Evolutionary conservation across 2,329 filamentous ascomycete genomes (phyloP).

Genomic region (Clarireedia paspali): DNA sequence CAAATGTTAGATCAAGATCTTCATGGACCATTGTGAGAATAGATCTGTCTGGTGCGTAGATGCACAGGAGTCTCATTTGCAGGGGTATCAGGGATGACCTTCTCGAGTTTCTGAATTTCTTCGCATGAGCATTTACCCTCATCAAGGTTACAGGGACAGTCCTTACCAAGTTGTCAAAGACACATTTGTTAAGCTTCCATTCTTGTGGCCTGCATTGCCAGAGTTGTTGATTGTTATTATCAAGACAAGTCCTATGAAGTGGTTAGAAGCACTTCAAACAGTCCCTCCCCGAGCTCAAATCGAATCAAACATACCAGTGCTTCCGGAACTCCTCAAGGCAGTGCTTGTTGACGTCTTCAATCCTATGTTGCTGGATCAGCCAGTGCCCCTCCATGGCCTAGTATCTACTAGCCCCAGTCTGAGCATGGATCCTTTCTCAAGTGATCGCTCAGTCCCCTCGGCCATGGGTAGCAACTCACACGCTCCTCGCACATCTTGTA

Average conservation of each 20-base stretch:
- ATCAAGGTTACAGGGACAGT: background rate
- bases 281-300: background rate
- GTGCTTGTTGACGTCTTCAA: constrained; percentile 93
- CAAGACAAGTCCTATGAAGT: constrained; percentile 65
- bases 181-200: constrained; percentile 88
- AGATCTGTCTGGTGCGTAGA: constrained; percentile 56
- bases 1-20: background rate
- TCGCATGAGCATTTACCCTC: background rate
- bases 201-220: constrained; percentile 90
- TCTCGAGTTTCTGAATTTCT: constrained; percentile 62
- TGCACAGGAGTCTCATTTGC: constrained; percentile 65
- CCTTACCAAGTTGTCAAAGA: constrained; percentile 89
- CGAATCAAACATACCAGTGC: constrained; percentile 51
- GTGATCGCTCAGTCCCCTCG: background rate
- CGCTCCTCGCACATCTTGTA: constrained; percentile 90
- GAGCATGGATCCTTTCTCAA: too few species aligned
- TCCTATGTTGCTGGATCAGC: constrained; percentile 40
- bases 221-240: constrained; percentile 95
- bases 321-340: constrained; percentile 85
- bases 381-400: background rate
- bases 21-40: constrained; percentile 18
- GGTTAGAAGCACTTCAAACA: background rate
- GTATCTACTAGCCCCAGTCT: background rate
- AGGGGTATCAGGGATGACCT: constrained; percentile 69
- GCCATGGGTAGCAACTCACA: constrained; percentile 54